Evolutionary conservation across 2,329 filamentous ascomycete genomes (phyloP), one percentile per base, ranked within the genome.

Genomic region (Ascochyta rabiei): DNA sequence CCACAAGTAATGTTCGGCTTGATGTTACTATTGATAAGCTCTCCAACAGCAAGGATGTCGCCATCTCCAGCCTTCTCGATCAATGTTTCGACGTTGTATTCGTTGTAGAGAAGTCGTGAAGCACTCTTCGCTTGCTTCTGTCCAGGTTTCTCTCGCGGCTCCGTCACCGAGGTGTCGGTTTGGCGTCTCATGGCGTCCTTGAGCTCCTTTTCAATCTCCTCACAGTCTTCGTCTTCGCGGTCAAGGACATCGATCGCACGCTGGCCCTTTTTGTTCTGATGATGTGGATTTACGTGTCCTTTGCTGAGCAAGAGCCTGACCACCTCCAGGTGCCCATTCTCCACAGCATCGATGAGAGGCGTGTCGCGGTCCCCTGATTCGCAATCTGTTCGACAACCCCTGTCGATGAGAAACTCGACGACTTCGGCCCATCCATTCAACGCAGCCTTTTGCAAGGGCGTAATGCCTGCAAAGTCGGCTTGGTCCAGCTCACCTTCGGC

Each of bases 401-500:
- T 88, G 8, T 90, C 85, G 58, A 99, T 86, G 34, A 99, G 79
- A 48, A 96, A 89, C 71, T 90, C 87, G 34, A 98, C 95, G 52
- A 98, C 93, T 49, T 95, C 86, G 28, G 88, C 87, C 72, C 88
- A 90, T 6, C 95, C 95, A 69, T 95, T 89, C 53, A 99, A 82
- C 28, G 93, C 87, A 30, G 95, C 93, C 62, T 96, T 95, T 74
- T 99, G 95, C 30, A 99, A 81, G 21, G 95, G 95, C 1, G 93
- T 96, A 68, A 98, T 98, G n/a, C 91, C 91, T 13, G 95, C 95
- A 71, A 96, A 96, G 70, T 99, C 95, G 21, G 90, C 86, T 53
- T 93, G 84, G 64, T 99, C 90, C 48, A 98, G 76, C 74, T 98
- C 92, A 59, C 96, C 90, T 0, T 91, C 92, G 18, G 92, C 85